These are phyloP conservation scores for Fusarium veterinarium DNA, from an alignment of 2,329 filamentous ascomycete species.

Conservation along the genomic window DNA sequence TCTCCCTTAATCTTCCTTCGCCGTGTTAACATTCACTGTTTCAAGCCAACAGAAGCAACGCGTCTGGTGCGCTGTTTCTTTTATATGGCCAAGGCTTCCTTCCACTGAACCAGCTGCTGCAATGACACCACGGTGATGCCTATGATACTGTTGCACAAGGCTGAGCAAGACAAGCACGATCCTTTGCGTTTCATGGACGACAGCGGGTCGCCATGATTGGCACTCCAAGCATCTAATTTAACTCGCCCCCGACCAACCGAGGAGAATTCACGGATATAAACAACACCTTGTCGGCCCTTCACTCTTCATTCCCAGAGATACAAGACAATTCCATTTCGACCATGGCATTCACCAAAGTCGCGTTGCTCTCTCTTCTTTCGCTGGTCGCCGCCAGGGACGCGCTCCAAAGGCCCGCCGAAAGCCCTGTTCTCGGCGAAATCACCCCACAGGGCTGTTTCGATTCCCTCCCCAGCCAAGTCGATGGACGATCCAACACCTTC, in stretches of 20 bases:
- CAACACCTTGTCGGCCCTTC: not conserved
- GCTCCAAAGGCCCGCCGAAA: slow-evolving; percentile 50
- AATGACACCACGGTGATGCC: not conserved
- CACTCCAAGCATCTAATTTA: not conserved
- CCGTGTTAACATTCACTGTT: accelerated
- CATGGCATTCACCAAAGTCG: not conserved
- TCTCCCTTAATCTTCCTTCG: not conserved
- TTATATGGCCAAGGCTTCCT: not conserved
- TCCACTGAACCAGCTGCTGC: accelerated
- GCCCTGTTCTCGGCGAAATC: not conserved
- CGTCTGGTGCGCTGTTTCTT: not conserved
- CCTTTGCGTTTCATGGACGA: slow-evolving; percentile 10
- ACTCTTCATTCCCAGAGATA: not conserved
- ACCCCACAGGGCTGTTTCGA: slow-evolving; percentile 35
- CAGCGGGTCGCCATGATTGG: not conserved
- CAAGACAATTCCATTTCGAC: not conserved
- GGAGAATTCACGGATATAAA: not conserved
- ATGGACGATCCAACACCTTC: not conserved
- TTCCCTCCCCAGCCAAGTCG: not conserved
- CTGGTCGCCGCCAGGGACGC: not conserved
- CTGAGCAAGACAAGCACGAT: slow-evolving; percentile 1
- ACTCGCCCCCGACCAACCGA: not conserved
- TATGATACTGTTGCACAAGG: not conserved
- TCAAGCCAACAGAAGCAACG: not conserved
- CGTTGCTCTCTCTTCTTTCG: not conserved